Evolutionary conservation across 768 basidiomycete genomes (phyloP), one percentile per base, ranked within the genome.

Genomic region (Pulveroboletus ravenelii): DNA sequence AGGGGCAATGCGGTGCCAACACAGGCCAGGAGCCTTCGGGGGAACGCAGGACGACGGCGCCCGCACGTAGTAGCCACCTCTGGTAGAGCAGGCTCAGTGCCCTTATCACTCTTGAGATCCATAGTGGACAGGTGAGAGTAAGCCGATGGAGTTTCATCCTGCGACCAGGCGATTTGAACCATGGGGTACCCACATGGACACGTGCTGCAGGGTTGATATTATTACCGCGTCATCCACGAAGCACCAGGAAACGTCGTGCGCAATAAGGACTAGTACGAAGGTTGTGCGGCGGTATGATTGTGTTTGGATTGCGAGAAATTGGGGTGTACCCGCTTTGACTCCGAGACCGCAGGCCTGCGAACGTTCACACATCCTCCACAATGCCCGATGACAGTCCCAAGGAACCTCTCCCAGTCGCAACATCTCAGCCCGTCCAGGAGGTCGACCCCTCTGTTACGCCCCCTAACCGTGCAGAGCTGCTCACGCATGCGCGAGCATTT

Each of bases 401-500:
- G 25, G 56, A 56, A 0, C 27, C 12, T 17, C 3, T 10, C 23
- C 42, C 44, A 25, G 27, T 14, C 23, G 14, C 41, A 13, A 10
- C 32, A 6, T 39, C 48, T 20, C 53, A 48, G 34, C 46, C 40
- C 5, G 27, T 32, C n/a, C 55, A 48, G 35, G 36, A 46, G 20
- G 35, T 14, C 25, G 18, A 53, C 15, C 3, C 47, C 32, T 13
- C 48, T 23, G 20, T 23, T 23, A 23, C 20, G 4, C 20, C 20
- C 20, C 20, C 20, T 17, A 63, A 73, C 55, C 68, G 78, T 45
- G 40, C 63, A 46, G 77, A 80, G 34, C 70, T 84, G 17, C 55
- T 84, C 15, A 47, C 71, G 30, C 78, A 74, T 48, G 88, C 87
- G 9, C 78, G 83, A 20, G 56, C 75, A 10, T 90, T 91, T 62